Evolutionary conservation across 345 rosid genomes (phyloP), one percentile per base, ranked within the genome.

Genomic region (Salix arbutifolia): DNA sequence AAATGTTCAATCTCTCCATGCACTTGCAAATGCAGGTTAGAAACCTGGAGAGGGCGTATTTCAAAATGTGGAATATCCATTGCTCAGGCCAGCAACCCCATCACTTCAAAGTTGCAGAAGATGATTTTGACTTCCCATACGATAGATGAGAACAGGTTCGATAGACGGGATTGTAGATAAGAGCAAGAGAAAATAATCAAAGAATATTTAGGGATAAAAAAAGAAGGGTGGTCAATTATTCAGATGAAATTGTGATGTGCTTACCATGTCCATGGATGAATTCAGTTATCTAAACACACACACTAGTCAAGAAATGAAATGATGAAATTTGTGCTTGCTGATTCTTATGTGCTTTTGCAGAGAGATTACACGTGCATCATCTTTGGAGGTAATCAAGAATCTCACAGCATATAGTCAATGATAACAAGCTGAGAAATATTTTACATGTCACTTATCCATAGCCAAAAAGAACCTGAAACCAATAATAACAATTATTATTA

Each of bases 51-150:
- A 83, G 97, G 74, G 81, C 97, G 16, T 96, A 90, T 85, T 88
- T 91, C 78, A 96, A 90, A 84, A 96, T 96, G 99, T 96, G 98
- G 99, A 92, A 85, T 87, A 81, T 94, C 11, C 86, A 90, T 76
- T 91, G 97, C 84, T 81, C 85, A 0, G 91, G 97, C 52, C 88
- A 88, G 85, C 88, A 91, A 66, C 93, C 97, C 13, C 90, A 87
- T 50, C 97, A 89, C 83, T 96, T 94, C 25, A 92, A 88, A 76
- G 99, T 96, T 4, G 78, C 82, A 0, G 99, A 96, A 85, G 87
- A 85, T 79, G 97, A 96, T 76, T 38, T 75, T 6, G 97, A 94
- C 37, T 94, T 88, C 89, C 98, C 99, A 14, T 82, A 33, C 38
- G 76, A 82, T 73, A 69, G 80, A 35, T 81, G 44, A 76, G 30